Evolutionary conservation across 202 grass and related monocot genomes (phyloP), one percentile per base, ranked within the genome.

Genomic region (Zizania palustris): DNA sequence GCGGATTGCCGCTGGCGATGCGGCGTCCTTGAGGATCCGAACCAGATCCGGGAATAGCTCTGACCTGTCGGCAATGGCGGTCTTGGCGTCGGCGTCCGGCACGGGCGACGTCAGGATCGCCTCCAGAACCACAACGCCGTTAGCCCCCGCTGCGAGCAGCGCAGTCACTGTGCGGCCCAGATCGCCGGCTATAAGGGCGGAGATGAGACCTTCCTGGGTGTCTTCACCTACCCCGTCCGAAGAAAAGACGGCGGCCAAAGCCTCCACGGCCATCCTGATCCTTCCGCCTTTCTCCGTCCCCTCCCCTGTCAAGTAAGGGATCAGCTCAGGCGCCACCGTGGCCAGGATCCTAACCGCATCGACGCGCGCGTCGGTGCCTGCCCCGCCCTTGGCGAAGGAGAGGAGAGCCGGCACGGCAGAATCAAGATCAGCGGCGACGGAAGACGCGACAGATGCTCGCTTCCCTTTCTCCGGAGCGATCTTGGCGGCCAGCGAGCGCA

Each of bases 41-140:
- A 93, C 82, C 19, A 93, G 74, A 59, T 90, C 87, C 5, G 85
- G 82, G 85, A 93, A 85, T 6, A 93, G 61, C 76, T 87, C 87
- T 37, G 84, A 61, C 55, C 75, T 68, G 65, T 90, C 91, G 60
- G 74, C 84, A 71, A 93, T 85, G 40, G 82, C 75, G 5, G 60
- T 83, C 79, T 80, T 93, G 20, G 41, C 78, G 54, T 83, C 84
- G 20, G 81, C 70, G 74, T 85, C 91, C 14, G 81, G 80, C 54
- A 37, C 72, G 56, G 87, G 39, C 33, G 87, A 90, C 55, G 71
- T 69, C 37, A 93, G 78, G 71, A 93, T 77, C 71, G 75, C 80
- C 51, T 88, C 82, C 0, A 93, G 82, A 16, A 93, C 82, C 70
- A 63, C 67, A 53, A 77, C 87, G 66, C 82, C 84, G 55, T 80